Evolutionary conservation across 257 asterid genomes (phyloP).

Genomic region (Solanum clarkiae): DNA sequence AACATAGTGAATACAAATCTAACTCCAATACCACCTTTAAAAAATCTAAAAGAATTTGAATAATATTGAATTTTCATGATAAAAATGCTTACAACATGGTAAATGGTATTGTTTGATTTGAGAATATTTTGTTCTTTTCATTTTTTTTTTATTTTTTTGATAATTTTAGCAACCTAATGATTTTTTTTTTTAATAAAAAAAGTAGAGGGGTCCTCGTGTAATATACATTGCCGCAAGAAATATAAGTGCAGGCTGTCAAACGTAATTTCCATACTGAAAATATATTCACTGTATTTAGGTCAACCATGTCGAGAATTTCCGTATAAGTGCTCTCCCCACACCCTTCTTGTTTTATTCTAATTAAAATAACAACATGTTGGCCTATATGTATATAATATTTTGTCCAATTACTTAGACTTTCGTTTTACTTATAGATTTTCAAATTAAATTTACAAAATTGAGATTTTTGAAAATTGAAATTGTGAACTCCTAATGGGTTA

Average conservation of each 20-base stretch:
- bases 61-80: too few species aligned
- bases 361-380: not conserved
- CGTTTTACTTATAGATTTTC: too few species aligned
- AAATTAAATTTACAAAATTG: too few species aligned
- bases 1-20: too few species aligned
- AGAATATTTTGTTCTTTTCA: too few species aligned
- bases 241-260: not conserved
- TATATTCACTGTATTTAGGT: not conserved
- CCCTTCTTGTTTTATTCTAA: not conserved
- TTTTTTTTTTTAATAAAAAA: not conserved
- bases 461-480: too few species aligned
- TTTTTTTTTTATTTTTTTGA: not conserved
- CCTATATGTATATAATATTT: not conserved
- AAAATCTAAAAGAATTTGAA: too few species aligned
- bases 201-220: too few species aligned
- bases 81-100: too few species aligned
- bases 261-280: not conserved
- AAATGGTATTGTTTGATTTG: not conserved
- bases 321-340: not conserved
- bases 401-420: not conserved
- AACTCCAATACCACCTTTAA: too few species aligned
- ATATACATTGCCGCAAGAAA: not conserved
- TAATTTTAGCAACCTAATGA: not conserved
- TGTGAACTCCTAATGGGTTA: too few species aligned
- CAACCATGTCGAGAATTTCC: not conserved